Base-by-base conservation (phyloP, 441 rosid species). In the Pelargonium cotyledonis region DNA sequence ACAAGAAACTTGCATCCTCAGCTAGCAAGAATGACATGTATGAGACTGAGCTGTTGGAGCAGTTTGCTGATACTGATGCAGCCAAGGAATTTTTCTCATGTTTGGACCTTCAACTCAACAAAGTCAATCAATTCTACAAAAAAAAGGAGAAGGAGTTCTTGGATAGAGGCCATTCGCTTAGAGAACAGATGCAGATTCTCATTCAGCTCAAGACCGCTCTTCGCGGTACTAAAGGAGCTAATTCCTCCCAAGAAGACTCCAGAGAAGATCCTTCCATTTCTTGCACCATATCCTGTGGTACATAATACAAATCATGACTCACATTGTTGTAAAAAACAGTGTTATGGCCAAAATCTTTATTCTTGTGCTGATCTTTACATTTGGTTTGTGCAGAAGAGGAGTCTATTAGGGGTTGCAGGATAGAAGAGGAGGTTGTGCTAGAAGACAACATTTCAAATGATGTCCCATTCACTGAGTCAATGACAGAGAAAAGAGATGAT, bases 101-200 rank as follows among this genome's bases (percentile, higher is more conserved):
- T 66, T 76, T 92, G 55, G 99, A 95, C 80, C 60, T 62, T 46
- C 97, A 95, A 55, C 95, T 95, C 21, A 95, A 90, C 84, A 95
- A 95, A 69, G 99, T 92, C 78, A 95, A 92, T 71, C 91, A 88
- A 10, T 95, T 95, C 73, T 95, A 85, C 77, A 85, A 77, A 74
- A 73, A 75, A 10, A 95, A 89, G 70, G 99, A 95, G 87, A 85
- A 82, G 60, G 98, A 92, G 85, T 92, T 95, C 79, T 16, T 90
- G 82, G 99, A 95, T 40, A 88, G 99, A 84, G 96, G 92, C 51
- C 96, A 92, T 12, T 79, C 83, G 35, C 73, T 90, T 83, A 88
- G 85, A 86, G 87, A 86, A 73, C 99, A 95, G 77, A 76, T 92
- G 86, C 87, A 89, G 77, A 88, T 95, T 77, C 98, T 92, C 57